A percentile compares a stretch with the other conserved stretches of the same genome.
Evolutionary conservation across 208 protist genomes (phyloP).

Genomic region (Trypanosoma caninum): DNA sequence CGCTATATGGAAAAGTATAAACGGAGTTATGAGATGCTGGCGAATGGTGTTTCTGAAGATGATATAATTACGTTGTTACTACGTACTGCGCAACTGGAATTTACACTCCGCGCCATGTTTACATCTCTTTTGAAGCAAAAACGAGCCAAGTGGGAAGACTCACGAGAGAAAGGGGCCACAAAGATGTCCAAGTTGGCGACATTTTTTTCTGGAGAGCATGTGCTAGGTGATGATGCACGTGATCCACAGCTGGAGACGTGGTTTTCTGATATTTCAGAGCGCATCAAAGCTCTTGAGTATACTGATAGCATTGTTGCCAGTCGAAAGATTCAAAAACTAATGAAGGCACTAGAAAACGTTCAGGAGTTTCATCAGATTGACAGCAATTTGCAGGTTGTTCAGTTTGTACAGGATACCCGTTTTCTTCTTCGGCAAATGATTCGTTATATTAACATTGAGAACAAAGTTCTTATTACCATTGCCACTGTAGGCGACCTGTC

Average conservation of each 20-base stretch:
- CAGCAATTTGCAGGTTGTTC: constrained; percentile 85
- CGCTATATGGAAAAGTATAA: constrained; percentile 21
- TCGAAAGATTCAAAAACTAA: constrained; percentile 95
- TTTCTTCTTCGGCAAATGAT: constrained; percentile 92
- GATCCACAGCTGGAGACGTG: constrained; percentile 93
- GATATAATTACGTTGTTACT: constrained; percentile 91
- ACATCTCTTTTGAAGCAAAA: constrained; percentile 86
- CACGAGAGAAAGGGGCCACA: constrained; percentile 51
- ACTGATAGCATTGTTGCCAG: constrained; percentile 74
- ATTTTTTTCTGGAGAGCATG: constrained; percentile 93
- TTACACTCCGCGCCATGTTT: constrained; percentile 88
- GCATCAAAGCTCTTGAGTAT: constrained; percentile 61
- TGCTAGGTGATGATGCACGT: constrained; percentile 62
- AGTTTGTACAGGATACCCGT: constrained; percentile 91
- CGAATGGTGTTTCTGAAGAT: constrained; percentile 34
- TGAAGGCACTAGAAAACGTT: constrained; percentile 95
- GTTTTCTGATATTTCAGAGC: constrained; percentile 88
- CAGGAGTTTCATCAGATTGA: constrained; percentile 95
- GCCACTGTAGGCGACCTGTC: constrained; percentile 93
- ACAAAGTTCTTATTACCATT: constrained; percentile 86
- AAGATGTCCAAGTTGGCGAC: constrained; percentile 76
- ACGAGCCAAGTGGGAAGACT: constrained; percentile 81
- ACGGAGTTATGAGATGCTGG: constrained; percentile 32
- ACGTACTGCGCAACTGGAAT: constrained; percentile 94
- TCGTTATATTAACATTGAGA: constrained; percentile 93